These are phyloP conservation scores for Trichophyton rubrum DNA, from an alignment of 2,329 filamentous ascomycete species.

Conservation along the genomic window DNA sequence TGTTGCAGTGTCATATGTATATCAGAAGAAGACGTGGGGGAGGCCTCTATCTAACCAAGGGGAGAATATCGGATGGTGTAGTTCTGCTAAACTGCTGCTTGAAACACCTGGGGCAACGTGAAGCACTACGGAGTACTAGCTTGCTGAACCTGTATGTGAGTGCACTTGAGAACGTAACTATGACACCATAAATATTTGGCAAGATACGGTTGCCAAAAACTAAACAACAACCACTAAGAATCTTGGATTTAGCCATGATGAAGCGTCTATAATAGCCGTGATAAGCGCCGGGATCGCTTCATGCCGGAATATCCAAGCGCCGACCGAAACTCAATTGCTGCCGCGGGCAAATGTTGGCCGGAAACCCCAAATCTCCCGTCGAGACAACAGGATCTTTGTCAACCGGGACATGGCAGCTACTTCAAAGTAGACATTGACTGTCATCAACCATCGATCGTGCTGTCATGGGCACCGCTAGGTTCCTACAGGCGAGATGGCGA, in stretches of 20 bases:
- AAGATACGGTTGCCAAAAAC: background rate
- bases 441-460: slow-evolving; percentile 16
- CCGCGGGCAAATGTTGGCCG: background rate
- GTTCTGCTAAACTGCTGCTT: too few relatives aligned
- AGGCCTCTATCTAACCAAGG: too few relatives aligned
- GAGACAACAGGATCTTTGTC: background rate
- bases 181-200: too few relatives aligned
- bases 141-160: too few relatives aligned
- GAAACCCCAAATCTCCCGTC: background rate
- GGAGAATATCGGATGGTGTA: too few relatives aligned
- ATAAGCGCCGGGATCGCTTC: background rate
- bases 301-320: background rate
- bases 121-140: too few relatives aligned
- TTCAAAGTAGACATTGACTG: background rate
- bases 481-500: slow-evolving; percentile 25
- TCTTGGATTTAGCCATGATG: too few relatives aligned
- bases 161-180: too few relatives aligned
- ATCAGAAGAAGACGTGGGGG: too few relatives aligned
- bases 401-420: background rate
- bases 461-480: slow-evolving; percentile 26
- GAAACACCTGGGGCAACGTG: too few relatives aligned
- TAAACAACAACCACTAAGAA: background rate
- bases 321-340: slow-evolving; percentile 1
- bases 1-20: too few relatives aligned
- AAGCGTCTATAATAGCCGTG: background rate